Base-by-base conservation (phyloP, 2,329 filamentous ascomycete species). In the Aureobasidium subglaciale region DNA sequence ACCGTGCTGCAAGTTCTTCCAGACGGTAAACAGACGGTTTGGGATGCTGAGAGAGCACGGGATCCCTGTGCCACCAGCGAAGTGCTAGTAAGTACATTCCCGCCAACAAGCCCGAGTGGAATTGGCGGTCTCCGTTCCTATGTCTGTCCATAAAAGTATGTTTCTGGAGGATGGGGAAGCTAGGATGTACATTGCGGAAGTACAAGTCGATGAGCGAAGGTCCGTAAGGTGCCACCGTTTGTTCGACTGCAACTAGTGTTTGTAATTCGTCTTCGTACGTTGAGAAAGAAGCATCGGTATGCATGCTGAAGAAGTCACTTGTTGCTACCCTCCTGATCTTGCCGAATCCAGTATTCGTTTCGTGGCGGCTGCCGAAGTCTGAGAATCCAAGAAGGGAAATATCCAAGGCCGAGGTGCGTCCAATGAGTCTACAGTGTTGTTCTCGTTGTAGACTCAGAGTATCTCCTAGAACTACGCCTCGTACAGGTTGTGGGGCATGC, bases 31-130 rank as follows among this genome's bases (percentile, higher is more conserved):
- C 78, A 69, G 95, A 84, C 1, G 90, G 90, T 58, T 82, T 82
- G 20, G 82, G 81, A 22, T 81, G 74, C 18, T 76, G 74, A 35
- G 83, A 80, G 22, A 92, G 77, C 20, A 83, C 81, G 16, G 84
- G 80, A 59, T 84, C 86, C 59, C 88, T 79, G 50, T 89, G 83
- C 84, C 90, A 93, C 85, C 90, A 95, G 68, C 92, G 90, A 64
- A 95, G 80, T 8, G 90, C 88, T 22, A 96, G 75, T 22, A 95
- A 83, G 65, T 95, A 93, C 63, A 95, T 84, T 53, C 87, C 87
- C 29, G 87, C 88, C 15, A 95, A 76, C 24, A 93, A 74, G 10
- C 87, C 82, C 1, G 89, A 87, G 13, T 87, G 85, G 65, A 92
- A 88, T 62, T 88, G 84, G 54, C 81, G 80, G 63, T 88, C 82